Evolutionary conservation across 2,329 filamentous ascomycete genomes (phyloP).

Genomic region (Pseudogymnoascus sp.): DNA sequence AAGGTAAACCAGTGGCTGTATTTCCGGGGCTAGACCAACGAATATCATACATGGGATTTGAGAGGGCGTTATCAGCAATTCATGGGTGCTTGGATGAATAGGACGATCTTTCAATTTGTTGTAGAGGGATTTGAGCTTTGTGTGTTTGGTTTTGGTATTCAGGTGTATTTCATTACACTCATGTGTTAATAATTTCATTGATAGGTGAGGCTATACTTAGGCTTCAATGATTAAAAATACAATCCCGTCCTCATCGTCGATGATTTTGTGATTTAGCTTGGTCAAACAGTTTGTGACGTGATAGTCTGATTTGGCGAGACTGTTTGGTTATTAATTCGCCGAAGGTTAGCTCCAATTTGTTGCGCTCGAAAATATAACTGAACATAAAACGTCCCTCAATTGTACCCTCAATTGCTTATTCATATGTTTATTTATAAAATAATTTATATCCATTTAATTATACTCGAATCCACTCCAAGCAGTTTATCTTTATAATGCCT

Average conservation of each 20-base stretch:
- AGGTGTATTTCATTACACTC: background rate
- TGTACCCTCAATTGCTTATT: background rate
- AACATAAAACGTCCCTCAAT: background rate
- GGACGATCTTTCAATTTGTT: slow-evolving; percentile 1
- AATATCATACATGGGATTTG: background rate
- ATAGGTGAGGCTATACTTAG: background rate
- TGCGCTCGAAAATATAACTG: background rate
- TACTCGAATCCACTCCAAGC: background rate
- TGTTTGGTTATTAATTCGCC: background rate
- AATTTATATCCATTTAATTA: background rate
- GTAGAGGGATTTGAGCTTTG: background rate
- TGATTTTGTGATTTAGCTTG: background rate
- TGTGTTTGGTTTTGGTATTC: background rate
- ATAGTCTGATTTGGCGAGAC: slow-evolving; percentile 2
- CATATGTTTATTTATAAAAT: background rate
- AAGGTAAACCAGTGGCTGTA: background rate
- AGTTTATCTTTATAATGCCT: background rate
- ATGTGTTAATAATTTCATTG: background rate
- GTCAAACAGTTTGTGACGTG: background rate
- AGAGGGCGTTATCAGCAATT: background rate
- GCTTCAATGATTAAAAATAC: background rate
- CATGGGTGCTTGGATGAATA: background rate
- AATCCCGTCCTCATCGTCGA: background rate
- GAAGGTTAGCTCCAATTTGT: background rate
- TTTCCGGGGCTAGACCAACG: background rate